Conservation (phyloP, 2,329 filamentous ascomycete genomes). For the Cladosporium cucumerinum region DNA sequence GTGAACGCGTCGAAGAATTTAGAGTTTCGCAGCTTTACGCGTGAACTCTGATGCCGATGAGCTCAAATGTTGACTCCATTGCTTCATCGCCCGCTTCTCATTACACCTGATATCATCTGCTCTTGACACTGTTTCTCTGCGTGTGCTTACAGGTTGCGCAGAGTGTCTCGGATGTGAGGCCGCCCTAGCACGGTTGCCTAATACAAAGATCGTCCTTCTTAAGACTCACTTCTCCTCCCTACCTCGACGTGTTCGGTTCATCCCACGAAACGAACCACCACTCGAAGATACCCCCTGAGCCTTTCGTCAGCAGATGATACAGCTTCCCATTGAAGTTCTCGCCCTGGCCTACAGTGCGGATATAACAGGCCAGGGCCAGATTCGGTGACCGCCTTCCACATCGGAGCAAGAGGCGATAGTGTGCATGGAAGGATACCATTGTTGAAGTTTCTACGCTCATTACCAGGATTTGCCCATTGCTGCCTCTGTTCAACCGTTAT, state of each 20-base stretch:
- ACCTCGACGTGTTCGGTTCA: background rate
- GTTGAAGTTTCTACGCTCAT: background rate
- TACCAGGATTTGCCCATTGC: background rate
- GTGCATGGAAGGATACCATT: conserved; percentile 2
- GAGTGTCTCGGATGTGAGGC: background rate
- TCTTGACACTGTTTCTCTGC: background rate
- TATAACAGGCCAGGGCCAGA: conserved; percentile 2
- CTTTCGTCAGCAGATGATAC: conserved; percentile 3
- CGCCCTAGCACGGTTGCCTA: conserved; percentile 3
- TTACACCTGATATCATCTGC: background rate
- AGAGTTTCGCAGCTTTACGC: conserved; percentile 2
- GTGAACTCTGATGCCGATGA: background rate
- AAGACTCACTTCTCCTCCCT: conserved; percentile 9
- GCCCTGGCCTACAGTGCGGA: conserved; percentile 13
- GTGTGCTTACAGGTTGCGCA: background rate
- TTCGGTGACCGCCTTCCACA: background rate
- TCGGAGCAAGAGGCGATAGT: conserved; percentile 1
- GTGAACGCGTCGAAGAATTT: background rate
- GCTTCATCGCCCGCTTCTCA: background rate
- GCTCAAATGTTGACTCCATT: background rate
- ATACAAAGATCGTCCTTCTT: conserved; percentile 3
- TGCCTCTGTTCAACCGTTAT: background rate
- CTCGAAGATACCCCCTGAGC: background rate
- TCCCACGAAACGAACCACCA: background rate
- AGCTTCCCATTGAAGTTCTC: background rate